Base-by-base conservation (phyloP, 1,284 basidiomycete species). In the Fomitopsis schrenkii region DNA sequence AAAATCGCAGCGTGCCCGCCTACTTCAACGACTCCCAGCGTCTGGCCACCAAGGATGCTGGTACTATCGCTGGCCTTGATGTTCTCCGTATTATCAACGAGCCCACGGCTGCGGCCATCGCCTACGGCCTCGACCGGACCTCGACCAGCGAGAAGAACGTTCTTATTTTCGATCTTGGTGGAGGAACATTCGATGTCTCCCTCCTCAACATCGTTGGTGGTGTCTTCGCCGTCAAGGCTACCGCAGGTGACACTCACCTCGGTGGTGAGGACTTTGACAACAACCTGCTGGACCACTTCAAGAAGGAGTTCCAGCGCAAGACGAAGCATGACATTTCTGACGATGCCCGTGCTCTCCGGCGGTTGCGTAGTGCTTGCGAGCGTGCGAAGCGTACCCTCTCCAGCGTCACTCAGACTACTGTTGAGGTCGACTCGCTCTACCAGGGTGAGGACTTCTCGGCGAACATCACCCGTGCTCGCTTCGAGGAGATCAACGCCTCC, bases 231-330 rank as follows among this genome's bases (percentile, higher is more conserved):
- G 96, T 98, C 70, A 92, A 97, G 83, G 95, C 97, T 52, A 98
- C 97, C 69, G 95, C 95, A 69, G 97, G 96, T 85, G 95, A 98
- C 81, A 98, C 96, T 68, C 96, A 98, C 80, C 84, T 98, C 77
- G 96, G 95, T 82, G 94, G 94, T 81, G 95, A 97, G 80, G 94
- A 97, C 77, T 99, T 98, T 74, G 97, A 99, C 82, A 98, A 98
- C 83, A 87, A 93, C 73, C 90, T 99, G 69, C 82, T 99, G 66
- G 94, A 99, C 64, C 92, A 96, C 87, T 97, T 99, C 83, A 94
- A 95, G 82, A 94, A 94, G 77, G 96, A 98, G 81, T 98, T 98
- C 90, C 95, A 97, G 88, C 86, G 88, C 74, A 99, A 98, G 86
- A 91, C 94, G 77, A 94, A 97, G 84, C 85, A 89, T 72, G 97